Base-by-base conservation (phyloP, 169 alveolate species). In the Plasmodium blacklocki region DNA sequence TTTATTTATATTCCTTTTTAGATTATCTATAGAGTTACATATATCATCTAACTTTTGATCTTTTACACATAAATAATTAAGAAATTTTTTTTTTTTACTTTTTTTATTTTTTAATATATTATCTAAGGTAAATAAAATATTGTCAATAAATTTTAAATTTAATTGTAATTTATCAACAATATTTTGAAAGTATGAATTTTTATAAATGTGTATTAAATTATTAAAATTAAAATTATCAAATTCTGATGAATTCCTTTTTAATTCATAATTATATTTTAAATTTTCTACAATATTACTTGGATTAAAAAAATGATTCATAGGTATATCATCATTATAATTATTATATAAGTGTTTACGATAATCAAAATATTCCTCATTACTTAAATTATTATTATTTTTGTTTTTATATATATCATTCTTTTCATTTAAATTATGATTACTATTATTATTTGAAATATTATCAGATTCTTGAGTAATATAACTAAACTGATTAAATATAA, bases 21-120 rank as follows among this genome's bases (percentile, higher is more conserved):
- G 39, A 63, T 78, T 78, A 32, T 78, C 89, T 26, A 78, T 78
- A 19, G 89, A 78, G n/a, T 78, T 78, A 23, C 67, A 78, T 64
- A 78, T 78, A 45, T 78, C 89, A 23, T 78, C 89, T 66, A 78
- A 66, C 56, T 78, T 78, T 23, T 78, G 89, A 66, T 78, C 76
- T 47, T 78, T 78, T 39, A 78, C 71, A 66, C 89, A 78, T 8
- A 78, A 71, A 32, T 78, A 78, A 8, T 78, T 54, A 9, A 78
- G 19, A 26, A 64, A 78, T 49, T 64, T 78, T 59, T 78, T 78
- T 59, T 78, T 76, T 45, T 64, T 76, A 9, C 14, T 78, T 50
- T 50, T 78, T 78, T 66, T 76, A 32, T 19, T 63, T 8, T 78
- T 67, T 18, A 78, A 19, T 3, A 58, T 32, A 43, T 64, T 78